A percentile compares a stretch with the other conserved stretches of the same genome.
Conservation (phyloP, 225 moss, liverwort and hornwort genomes). For the Physcomitrium patens region DNA sequence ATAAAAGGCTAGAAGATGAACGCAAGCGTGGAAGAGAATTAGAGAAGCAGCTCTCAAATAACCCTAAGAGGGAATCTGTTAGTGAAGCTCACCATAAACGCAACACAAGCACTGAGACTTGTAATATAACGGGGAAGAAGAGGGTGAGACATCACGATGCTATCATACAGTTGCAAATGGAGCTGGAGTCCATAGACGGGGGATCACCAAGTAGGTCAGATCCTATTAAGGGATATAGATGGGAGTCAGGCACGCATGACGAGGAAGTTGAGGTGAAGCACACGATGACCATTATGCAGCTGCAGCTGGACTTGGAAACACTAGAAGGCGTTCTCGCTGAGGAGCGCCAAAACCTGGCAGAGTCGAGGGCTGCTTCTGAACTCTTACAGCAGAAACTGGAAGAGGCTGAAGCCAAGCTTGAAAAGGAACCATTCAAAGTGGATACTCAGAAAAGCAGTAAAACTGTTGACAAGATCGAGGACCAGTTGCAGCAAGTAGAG, state of each 20-base stretch:
- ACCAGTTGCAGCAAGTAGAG: conserved; percentile 22
- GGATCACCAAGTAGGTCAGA: conserved; percentile 38
- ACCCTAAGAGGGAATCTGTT: conserved; percentile 17
- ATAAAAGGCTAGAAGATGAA: conserved; percentile 50
- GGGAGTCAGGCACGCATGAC: conserved; percentile 62
- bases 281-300: conserved; percentile 69
- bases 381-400: conserved; percentile 45
- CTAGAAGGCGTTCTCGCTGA: conserved; percentile 60
- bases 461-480: neutral
- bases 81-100: conserved; percentile 19
- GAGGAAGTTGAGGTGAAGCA: conserved; percentile 50
- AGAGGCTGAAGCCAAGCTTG: conserved; percentile 41
- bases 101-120: conserved; percentile 46
- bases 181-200: conserved; percentile 53
- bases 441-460: conserved; percentile 18
- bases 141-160: conserved; percentile 63
- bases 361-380: conserved; percentile 38
- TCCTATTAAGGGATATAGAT: conserved; percentile 51
- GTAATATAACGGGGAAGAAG: conserved; percentile 33
- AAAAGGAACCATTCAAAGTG: conserved; percentile 39
- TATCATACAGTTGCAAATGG: conserved; percentile 63
- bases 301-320: conserved; percentile 79
- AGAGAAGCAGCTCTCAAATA: conserved; percentile 46
- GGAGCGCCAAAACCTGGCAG: conserved; percentile 49
- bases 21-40: conserved; percentile 47